These are phyloP conservation scores for Boletus sensibilis DNA, from an alignment of 768 basidiomycete genomes.

Conservation along the genomic window DNA sequence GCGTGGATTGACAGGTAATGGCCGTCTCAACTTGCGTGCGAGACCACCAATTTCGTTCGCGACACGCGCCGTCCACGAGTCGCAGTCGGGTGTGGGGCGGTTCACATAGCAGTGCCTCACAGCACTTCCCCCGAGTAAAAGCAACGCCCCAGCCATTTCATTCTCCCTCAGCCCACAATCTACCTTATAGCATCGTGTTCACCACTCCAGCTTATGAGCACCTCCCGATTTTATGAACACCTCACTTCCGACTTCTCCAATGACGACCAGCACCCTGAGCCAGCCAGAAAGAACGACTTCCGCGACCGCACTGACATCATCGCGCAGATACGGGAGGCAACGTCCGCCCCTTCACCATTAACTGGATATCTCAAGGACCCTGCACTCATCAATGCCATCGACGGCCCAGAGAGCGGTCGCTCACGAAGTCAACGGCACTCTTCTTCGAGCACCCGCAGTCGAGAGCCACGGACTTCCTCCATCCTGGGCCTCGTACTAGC, in stretches of 20 bases:
- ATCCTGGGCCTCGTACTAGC: slow-evolving; percentile 45
- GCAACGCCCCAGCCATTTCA: not conserved
- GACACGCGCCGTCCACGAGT: slow-evolving; percentile 24
- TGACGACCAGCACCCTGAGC: slow-evolving; percentile 17
- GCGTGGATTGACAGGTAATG: too few species aligned
- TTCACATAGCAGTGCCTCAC: slow-evolving; percentile 13
- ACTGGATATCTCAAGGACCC: slow-evolving; percentile 46
- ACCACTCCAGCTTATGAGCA: slow-evolving; percentile 20
- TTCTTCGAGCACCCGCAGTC: slow-evolving; percentile 39
- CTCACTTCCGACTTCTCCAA: slow-evolving; percentile 20
- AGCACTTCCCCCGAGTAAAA: slow-evolving; percentile 10
- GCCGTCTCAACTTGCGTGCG: not conserved
- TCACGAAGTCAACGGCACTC: slow-evolving; percentile 32
- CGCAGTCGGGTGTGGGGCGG: not conserved
- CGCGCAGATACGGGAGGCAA: slow-evolving; percentile 43
- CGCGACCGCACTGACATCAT: slow-evolving; percentile 34
- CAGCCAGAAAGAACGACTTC: not conserved
- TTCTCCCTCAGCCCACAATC: slow-evolving; percentile 6
- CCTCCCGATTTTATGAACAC: slow-evolving; percentile 33
- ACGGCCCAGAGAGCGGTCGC: slow-evolving; percentile 30
- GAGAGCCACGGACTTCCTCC: slow-evolving; percentile 38
- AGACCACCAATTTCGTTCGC: not conserved
- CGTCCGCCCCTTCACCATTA: slow-evolving; percentile 45
- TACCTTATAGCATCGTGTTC: slow-evolving; percentile 12
- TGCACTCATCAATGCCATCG: slow-evolving; percentile 35